Base-by-base conservation (phyloP, 2,329 filamentous ascomycete genomes). In the Bipolaris oryzae region DNA sequence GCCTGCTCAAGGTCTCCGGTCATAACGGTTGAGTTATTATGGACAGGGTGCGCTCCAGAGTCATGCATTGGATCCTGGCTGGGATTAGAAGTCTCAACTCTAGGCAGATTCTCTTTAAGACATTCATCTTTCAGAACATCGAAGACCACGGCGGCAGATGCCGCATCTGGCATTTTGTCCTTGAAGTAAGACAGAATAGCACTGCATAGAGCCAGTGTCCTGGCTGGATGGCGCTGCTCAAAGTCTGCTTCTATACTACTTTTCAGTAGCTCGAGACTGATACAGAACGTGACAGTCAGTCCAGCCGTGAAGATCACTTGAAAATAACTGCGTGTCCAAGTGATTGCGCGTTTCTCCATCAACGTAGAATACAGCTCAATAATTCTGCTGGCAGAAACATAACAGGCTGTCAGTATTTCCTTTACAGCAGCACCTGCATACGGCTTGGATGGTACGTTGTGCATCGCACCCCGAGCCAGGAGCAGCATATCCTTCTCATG, bases 251-350 rank as follows among this genome's bases (percentile, higher is more conserved):
- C 38, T 10, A 53, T 23, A 3, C 54, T 48, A 10, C 0, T 69
- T 66, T 6, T 68, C 52, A 48, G 67, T 67, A 54, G 69, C 74
- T 58, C 56, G 4, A 64, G 25, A 20, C 49, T 57, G 7, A 5
- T 71, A 76, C 63, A 68, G 38, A 57, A 66, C 10, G 53, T 64
- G 13, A 67, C 53, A 2, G 65, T 62, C 0, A 82, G 55, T 0
- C 79, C 80, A 2, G 79, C 78, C 0, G 79, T 79, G 44, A 81
- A 81, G 2, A 82, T 75, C 44, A 78, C 76, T 48, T 82, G 80
- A 23, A 82, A 82, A 57, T 82, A 82, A 43, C 77, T 80, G n/a
- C 79, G 68, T 0, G 80, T 81, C 51, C 76, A 79, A 0, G 77
- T 80, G 34, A 81, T 78, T 11, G 72, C 67, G 2, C 67, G 68